A percentile compares a stretch with the other conserved stretches of the same genome.
Conservation (phyloP, 1,284 basidiomycete species). For the Ganoderma sp. region DNA sequence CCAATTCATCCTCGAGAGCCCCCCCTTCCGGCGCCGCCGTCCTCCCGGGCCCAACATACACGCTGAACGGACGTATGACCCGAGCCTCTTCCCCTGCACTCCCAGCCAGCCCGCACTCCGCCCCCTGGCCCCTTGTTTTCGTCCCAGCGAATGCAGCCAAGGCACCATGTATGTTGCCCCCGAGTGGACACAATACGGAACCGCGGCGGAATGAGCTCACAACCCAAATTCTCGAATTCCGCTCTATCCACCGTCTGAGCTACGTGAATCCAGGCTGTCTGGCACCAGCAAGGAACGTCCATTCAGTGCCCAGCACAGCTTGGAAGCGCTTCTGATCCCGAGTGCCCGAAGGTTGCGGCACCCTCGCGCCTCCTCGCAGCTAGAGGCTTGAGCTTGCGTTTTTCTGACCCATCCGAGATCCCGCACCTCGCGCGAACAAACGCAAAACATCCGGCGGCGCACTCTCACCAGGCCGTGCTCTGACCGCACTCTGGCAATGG, state of each 20-base stretch:
- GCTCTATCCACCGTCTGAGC: slow-evolving; percentile 13
- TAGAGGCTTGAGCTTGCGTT: slow-evolving; percentile 18
- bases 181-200: slow-evolving; percentile 15
- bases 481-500: slow-evolving; percentile 10
- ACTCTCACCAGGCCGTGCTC: slow-evolving; percentile 13
- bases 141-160: slow-evolving; percentile 4
- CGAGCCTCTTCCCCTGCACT: background rate
- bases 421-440: slow-evolving; percentile 8
- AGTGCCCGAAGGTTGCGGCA: slow-evolving; percentile 19
- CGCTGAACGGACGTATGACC: background rate
- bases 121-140: background rate
- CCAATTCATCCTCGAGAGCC: slow-evolving; percentile 5
- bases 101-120: background rate
- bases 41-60: background rate
- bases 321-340: slow-evolving; percentile 29
- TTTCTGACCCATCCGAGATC: slow-evolving; percentile 22
- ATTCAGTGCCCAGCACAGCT: slow-evolving; percentile 30
- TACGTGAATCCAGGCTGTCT: slow-evolving; percentile 15
- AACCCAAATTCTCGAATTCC: slow-evolving; percentile 22
- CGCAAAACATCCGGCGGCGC: slow-evolving; percentile 12
- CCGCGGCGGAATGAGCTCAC: slow-evolving; percentile 16
- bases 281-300: slow-evolving; percentile 17
- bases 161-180: slow-evolving; percentile 1
- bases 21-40: background rate
- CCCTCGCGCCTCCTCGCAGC: slow-evolving; percentile 5